A percentile compares a stretch with the other conserved stretches of the same genome.
Evolutionary conservation across 306 rosid genomes (phyloP).

Genomic region (Senna siamea): DNA sequence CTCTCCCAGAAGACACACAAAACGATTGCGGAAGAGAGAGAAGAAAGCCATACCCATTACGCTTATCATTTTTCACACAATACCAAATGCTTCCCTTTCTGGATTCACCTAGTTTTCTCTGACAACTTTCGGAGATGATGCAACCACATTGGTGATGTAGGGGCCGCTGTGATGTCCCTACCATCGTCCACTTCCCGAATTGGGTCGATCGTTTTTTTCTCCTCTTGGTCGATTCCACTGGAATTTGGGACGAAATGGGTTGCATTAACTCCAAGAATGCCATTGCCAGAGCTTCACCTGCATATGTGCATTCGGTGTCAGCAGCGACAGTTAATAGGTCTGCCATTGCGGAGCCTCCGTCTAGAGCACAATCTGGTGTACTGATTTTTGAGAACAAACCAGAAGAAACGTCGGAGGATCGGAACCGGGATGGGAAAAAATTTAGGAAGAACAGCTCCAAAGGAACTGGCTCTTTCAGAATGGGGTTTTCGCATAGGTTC

Average conservation of each 20-base stretch:
- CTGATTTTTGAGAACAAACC: conserved; percentile 14
- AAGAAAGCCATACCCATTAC: not conserved
- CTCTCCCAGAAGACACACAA: conserved; percentile 20
- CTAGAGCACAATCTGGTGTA: conserved; percentile 40
- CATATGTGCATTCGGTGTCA: not conserved
- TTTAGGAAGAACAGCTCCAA: conserved; percentile 36
- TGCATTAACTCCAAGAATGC: conserved; percentile 81
- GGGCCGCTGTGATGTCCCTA: conserved; percentile 28
- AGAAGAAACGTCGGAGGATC: conserved; percentile 49
- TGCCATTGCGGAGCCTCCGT: conserved; percentile 25
- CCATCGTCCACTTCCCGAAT: conserved; percentile 48
- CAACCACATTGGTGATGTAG: conserved; percentile 42
- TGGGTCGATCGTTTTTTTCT: conserved; percentile 35
- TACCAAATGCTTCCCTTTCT: conserved; percentile 29
- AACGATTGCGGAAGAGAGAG: conserved; percentile 21
- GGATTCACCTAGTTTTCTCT: conserved; percentile 28
- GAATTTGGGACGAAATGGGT: conserved; percentile 68
- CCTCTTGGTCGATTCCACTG: conserved; percentile 43
- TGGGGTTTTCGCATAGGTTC: conserved; percentile 56
- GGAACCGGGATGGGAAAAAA: conserved; percentile 43
- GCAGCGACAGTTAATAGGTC: conserved; percentile 42
- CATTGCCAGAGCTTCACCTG: not conserved
- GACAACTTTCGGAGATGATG: conserved; percentile 34
- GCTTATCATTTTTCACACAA: not conserved
- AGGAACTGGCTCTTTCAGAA: conserved; percentile 46